phyloP scores from a whole-genome alignment of 345 rosid species.

The Theobroma cacao region DNA sequence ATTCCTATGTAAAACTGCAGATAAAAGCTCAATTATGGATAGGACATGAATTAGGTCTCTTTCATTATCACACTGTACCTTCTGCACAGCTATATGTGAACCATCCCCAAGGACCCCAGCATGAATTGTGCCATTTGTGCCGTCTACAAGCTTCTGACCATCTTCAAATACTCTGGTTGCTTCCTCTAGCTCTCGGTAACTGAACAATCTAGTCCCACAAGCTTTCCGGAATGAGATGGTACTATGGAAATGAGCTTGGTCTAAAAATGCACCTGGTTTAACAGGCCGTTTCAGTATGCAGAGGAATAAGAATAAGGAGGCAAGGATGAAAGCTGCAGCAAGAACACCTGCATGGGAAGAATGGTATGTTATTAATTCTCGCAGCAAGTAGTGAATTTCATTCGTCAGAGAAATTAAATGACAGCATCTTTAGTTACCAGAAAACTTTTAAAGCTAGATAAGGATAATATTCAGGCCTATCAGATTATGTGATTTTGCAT shows the following conservation, averaged over 20 bases:
- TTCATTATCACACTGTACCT: conserved; percentile 51
- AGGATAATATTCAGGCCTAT: not conserved
- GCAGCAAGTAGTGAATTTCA: not conserved
- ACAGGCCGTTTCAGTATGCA: conserved; percentile 52
- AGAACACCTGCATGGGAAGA: conserved; percentile 40
- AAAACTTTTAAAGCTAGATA: not conserved
- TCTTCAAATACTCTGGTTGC: conserved; percentile 67
- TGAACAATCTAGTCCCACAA: conserved; percentile 60
- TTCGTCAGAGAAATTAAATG: not conserved
- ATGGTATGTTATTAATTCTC: not conserved
- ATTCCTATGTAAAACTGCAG: conserved; percentile 55
- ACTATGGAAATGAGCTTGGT: conserved; percentile 35
- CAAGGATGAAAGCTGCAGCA: conserved; percentile 43
- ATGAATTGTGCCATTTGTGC: conserved; percentile 46
- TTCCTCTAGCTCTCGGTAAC: conserved; percentile 68
- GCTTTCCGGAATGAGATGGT: conserved; percentile 65
- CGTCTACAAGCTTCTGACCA: conserved; percentile 44
- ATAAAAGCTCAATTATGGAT: conserved; percentile 55
- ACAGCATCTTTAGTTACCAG: not conserved
- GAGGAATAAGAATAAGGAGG: conserved; percentile 48
- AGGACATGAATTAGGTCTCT: conserved; percentile 53
- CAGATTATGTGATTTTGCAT: not conserved
- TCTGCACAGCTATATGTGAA: conserved; percentile 66
- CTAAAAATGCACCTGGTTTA: conserved; percentile 28
- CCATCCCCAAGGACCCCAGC: conserved; percentile 62